A percentile compares a stretch with the other conserved stretches of the same genome.
These are phyloP conservation scores for Elsinoe perseae DNA, from an alignment of 2,329 filamentous ascomycete species.

Conservation along the genomic window DNA sequence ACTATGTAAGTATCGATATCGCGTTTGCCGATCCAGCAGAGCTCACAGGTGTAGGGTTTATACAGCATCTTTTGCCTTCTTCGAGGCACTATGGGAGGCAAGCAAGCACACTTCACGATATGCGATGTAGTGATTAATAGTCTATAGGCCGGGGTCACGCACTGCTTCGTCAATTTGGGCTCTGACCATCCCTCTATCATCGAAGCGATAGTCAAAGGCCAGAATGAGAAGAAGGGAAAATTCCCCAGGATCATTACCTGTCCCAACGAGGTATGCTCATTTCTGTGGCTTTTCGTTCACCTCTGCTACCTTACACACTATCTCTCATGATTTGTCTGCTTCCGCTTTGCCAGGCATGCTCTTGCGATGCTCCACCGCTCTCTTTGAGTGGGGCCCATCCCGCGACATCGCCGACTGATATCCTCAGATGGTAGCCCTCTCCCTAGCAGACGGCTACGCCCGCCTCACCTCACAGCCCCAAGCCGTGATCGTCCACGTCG, in stretches of 20 bases:
- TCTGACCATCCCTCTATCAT: slow-evolving; percentile 69
- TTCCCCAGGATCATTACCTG: slow-evolving; percentile 72
- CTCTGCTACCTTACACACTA: not conserved
- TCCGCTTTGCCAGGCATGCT: too few relatives aligned
- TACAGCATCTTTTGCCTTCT: slow-evolving; percentile 73
- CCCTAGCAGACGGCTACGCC: slow-evolving; percentile 76
- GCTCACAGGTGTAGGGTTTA: slow-evolving; percentile 38
- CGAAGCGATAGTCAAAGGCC: slow-evolving; percentile 71
- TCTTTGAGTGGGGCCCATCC: too few relatives aligned
- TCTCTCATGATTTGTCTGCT: not conserved
- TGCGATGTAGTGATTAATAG: not conserved
- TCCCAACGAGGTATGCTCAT: slow-evolving; percentile 60
- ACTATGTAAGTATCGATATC: not conserved
- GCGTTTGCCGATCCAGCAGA: not conserved
- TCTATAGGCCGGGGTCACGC: slow-evolving; percentile 46
- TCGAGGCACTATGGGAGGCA: slow-evolving; percentile 70
- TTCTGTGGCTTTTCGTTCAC: not conserved
- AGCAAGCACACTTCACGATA: slow-evolving; percentile 15
- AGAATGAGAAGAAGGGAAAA: slow-evolving; percentile 54
- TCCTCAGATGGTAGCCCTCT: slow-evolving; percentile 69
- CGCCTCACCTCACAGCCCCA: slow-evolving; percentile 64
- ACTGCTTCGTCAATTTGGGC: slow-evolving; percentile 61
- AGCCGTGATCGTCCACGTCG: slow-evolving; percentile 71
- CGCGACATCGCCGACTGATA: too few relatives aligned
- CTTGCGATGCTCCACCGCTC: too few relatives aligned